phyloP scores from a whole-genome alignment of 2,329 filamentous ascomycete species.

The Botrytis tulipae region DNA sequence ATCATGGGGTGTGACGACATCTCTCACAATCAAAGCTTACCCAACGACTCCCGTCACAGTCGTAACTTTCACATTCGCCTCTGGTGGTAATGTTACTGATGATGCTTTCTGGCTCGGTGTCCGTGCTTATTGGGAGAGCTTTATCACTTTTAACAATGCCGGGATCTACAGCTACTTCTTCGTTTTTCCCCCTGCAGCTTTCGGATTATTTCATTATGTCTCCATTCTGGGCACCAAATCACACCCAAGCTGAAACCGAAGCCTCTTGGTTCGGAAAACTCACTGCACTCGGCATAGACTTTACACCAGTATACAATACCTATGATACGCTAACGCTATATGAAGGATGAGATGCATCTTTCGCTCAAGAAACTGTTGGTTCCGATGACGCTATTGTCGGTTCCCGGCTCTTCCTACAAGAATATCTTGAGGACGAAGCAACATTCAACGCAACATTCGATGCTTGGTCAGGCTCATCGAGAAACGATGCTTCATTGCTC shows the following conservation, averaged over 20 bases:
- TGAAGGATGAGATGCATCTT: slow-evolving; percentile 41
- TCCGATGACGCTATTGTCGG: slow-evolving; percentile 38
- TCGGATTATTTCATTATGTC: slow-evolving; percentile 14
- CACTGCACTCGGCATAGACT: slow-evolving; percentile 24
- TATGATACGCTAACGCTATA: slow-evolving; percentile 25
- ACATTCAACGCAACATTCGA: slow-evolving; percentile 34
- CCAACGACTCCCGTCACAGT: slow-evolving; percentile 41
- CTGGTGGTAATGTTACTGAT: slow-evolving; percentile 46
- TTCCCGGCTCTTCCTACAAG: slow-evolving; percentile 44
- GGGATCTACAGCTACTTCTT: slow-evolving; percentile 35
- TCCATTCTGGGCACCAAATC: slow-evolving; percentile 37
- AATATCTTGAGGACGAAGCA: slow-evolving; percentile 39
- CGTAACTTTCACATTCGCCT: slow-evolving; percentile 47
- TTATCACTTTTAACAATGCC: slow-evolving; percentile 41
- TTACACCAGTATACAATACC: slow-evolving; percentile 37
- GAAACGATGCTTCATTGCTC: neutral
- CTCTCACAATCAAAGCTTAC: slow-evolving; percentile 53
- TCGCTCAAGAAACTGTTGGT: slow-evolving; percentile 42
- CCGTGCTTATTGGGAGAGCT: slow-evolving; percentile 49
- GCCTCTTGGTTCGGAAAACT: slow-evolving; percentile 42
- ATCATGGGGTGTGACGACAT: slow-evolving; percentile 59
- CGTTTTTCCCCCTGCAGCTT: slow-evolving; percentile 35
- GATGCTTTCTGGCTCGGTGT: slow-evolving; percentile 50
- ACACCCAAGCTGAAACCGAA: slow-evolving; percentile 31
- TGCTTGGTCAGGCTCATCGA: slow-evolving; percentile 30